Evolutionary conservation across 495 filamentous ascomycete genomes (phyloP).

Genomic region (Endocarpon pusillum): DNA sequence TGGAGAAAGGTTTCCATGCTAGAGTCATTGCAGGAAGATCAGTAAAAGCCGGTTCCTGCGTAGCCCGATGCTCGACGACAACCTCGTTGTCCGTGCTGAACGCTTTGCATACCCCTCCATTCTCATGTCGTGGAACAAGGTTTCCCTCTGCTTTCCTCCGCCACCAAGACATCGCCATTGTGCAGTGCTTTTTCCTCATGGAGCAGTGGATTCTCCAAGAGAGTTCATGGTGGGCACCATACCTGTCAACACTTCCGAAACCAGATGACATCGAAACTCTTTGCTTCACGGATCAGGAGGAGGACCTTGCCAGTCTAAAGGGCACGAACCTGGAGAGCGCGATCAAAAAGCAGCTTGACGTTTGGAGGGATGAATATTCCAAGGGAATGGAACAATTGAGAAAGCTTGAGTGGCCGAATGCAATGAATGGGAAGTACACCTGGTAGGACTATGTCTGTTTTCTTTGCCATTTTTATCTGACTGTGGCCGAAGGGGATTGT

Average conservation of each 20-base stretch:
- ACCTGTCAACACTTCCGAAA: constrained; percentile 38
- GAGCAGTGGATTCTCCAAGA: constrained; percentile 32
- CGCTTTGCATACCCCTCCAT: constrained; percentile 19
- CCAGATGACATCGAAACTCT: constrained; percentile 37
- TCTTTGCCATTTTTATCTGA: neutral
- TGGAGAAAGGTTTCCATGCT: constrained; percentile 28
- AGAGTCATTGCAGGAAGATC: constrained; percentile 21
- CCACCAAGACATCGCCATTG: constrained; percentile 19
- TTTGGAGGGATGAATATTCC: constrained; percentile 35
- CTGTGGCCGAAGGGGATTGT: constrained; percentile 34
- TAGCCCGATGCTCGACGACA: constrained; percentile 27
- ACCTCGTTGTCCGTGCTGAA: constrained; percentile 37
- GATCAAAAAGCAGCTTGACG: constrained; percentile 20
- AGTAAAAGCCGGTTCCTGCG: constrained; percentile 9
- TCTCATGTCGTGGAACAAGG: constrained; percentile 2
- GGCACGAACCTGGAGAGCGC: constrained; percentile 41
- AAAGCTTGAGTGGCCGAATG: constrained; percentile 16
- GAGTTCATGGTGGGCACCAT: constrained; percentile 44
- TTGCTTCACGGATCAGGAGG: constrained; percentile 37
- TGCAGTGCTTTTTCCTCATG: constrained; percentile 37
- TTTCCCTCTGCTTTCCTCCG: constrained; percentile 14
- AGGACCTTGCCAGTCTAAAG: constrained; percentile 39
- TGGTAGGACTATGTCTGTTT: constrained; percentile 21
- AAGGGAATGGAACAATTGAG: constrained; percentile 19
- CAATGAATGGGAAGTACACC: constrained; percentile 18